Conservation (phyloP, 2,329 filamentous ascomycete species). For the Fusarium palustre region DNA sequence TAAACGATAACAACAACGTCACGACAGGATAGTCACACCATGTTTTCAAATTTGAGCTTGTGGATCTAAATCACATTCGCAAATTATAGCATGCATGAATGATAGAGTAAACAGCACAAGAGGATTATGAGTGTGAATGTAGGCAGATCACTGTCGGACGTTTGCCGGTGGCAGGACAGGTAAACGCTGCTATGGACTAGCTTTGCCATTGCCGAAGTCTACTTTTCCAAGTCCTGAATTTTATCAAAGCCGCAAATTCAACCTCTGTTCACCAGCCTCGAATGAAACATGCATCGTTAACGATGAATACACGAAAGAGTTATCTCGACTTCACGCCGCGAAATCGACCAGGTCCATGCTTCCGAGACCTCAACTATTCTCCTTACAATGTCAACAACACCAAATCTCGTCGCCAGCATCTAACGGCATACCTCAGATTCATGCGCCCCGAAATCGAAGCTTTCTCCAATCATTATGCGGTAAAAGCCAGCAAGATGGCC, state of each 20-base stretch:
- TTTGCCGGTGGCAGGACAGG: not conserved
- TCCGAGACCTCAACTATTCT: not conserved
- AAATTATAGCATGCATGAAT: not conserved
- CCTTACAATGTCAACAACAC: not conserved
- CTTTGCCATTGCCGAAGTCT: not conserved
- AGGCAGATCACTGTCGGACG: not conserved
- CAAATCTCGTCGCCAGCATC: not conserved
- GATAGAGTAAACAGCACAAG: too few relatives aligned
- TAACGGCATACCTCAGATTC: not conserved
- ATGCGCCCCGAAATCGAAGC: not conserved
- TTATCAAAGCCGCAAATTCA: not conserved
- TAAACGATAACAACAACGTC: not conserved
- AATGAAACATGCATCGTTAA: not conserved
- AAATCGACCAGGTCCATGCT: not conserved
- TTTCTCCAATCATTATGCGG: not conserved
- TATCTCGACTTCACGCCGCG: constrained; percentile 3
- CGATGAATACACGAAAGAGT: not conserved
- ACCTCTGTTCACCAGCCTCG: not conserved
- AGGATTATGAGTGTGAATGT: not conserved
- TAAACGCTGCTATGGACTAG: not conserved
- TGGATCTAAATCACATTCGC: not conserved
- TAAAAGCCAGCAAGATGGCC: not conserved
- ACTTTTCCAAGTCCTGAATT: not conserved
- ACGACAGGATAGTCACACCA: not conserved
- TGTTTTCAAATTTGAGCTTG: not conserved